phyloP scores from a whole-genome alignment of 257 asterid species.

The Ligustrum vulgare region DNA sequence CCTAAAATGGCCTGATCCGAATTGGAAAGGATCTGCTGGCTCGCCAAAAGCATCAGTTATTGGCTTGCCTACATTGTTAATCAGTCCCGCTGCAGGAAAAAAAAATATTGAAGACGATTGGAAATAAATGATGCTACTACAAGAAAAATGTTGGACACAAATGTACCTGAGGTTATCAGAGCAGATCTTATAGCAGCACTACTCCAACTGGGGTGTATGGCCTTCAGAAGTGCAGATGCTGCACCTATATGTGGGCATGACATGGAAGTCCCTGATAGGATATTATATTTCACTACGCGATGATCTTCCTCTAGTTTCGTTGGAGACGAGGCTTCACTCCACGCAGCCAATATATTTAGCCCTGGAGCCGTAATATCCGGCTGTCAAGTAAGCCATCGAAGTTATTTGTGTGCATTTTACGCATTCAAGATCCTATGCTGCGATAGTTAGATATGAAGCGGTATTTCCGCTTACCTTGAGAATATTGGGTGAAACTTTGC shows the following conservation, averaged over 20 bases:
- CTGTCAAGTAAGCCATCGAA: constrained; percentile 33
- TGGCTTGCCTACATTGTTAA: constrained; percentile 46
- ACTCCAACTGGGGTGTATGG: constrained; percentile 81
- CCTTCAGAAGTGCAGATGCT: constrained; percentile 75
- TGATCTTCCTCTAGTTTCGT: constrained; percentile 51
- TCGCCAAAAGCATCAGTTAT: constrained; percentile 60
- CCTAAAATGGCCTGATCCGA: constrained; percentile 82
- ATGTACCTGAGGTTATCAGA: constrained; percentile 68
- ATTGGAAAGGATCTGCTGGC: constrained; percentile 83
- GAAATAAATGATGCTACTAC: not conserved
- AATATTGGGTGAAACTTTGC: constrained; percentile 38
- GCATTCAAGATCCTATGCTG: not conserved
- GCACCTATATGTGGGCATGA: constrained; percentile 88
- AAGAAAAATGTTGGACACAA: not conserved
- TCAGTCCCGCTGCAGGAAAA: constrained; percentile 53
- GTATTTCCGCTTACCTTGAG: constrained; percentile 47
- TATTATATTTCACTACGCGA: constrained; percentile 65
- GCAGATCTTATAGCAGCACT: constrained; percentile 96
- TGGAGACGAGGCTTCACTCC: constrained; percentile 87
- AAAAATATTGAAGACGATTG: not conserved
- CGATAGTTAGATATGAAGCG: not conserved
- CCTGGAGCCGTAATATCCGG: constrained; percentile 97
- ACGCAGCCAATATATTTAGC: constrained; percentile 90
- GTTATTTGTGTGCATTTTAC: not conserved
- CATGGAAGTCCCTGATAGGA: constrained; percentile 89